phyloP scores from a whole-genome alignment of 805 yeast species.

The Yarrowia keelungensis region DNA sequence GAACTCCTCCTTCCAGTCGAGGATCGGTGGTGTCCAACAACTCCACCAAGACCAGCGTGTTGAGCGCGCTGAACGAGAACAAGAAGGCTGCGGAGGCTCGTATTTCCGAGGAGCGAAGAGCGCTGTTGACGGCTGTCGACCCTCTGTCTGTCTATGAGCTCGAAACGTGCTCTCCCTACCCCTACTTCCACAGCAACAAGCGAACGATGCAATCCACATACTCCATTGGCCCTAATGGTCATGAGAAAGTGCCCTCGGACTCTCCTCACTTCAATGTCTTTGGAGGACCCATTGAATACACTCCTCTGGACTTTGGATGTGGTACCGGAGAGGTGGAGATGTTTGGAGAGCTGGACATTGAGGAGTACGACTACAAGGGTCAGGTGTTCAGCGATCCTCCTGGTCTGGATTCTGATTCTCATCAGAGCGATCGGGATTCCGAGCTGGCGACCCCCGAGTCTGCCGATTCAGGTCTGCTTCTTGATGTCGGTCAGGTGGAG shows the following conservation, averaged over 20 bases:
- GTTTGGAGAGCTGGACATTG: conserved; percentile 38
- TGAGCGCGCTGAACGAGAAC: neutral
- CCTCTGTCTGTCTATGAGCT: conserved; percentile 45
- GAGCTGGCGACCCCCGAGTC: conserved; percentile 26
- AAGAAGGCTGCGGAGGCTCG: neutral
- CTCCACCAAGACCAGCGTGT: neutral
- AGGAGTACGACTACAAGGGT: conserved; percentile 37
- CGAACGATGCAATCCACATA: conserved; percentile 37
- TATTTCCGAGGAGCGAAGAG: neutral
- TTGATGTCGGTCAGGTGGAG: conserved; percentile 10
- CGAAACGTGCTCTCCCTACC: conserved; percentile 46
- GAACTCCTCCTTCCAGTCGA: neutral
- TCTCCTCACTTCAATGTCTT: conserved; percentile 20
- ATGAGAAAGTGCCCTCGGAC: conserved; percentile 20
- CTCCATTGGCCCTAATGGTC: conserved; percentile 4
- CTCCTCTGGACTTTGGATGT: conserved; percentile 43
- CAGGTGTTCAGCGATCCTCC: conserved; percentile 17
- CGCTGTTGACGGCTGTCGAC: conserved; percentile 37
- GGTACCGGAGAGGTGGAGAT: conserved; percentile 44
- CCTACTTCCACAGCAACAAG: conserved; percentile 45
- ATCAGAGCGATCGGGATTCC: conserved; percentile 17
- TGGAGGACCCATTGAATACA: conserved; percentile 35
- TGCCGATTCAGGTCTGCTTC: conserved; percentile 1
- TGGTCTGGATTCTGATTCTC: conserved; percentile 10
- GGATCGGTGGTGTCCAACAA: too few relatives aligned